A percentile compares a stretch with the other conserved stretches of the same genome.
Evolutionary conservation across 805 yeast species (phyloP).

Genomic region (Ogataea minuta): DNA sequence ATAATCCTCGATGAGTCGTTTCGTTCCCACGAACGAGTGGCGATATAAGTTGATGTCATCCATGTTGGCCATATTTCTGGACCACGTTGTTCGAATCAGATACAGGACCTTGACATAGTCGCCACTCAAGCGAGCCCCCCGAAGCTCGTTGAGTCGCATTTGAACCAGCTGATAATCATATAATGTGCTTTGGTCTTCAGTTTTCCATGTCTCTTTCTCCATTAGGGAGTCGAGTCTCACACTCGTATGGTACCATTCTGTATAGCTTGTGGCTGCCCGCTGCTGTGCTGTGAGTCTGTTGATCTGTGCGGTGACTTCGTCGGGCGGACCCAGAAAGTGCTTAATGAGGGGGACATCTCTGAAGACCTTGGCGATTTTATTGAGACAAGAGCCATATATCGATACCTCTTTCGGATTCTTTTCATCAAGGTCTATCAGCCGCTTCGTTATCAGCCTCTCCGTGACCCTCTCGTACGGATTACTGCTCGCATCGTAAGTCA

Average conservation of each 20-base stretch:
- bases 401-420: slow-evolving; percentile 3
- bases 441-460: slow-evolving; percentile 19
- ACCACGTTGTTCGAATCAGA: slow-evolving; percentile 79
- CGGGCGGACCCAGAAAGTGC: slow-evolving; percentile 40
- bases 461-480: slow-evolving; percentile 32
- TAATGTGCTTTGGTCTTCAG: slow-evolving; percentile 52
- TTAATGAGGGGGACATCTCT: slow-evolving; percentile 33
- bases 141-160: slow-evolving; percentile 52
- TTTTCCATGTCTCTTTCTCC: slow-evolving; percentile 73
- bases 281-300: slow-evolving; percentile 42
- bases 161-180: slow-evolving; percentile 71
- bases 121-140: slow-evolving; percentile 51
- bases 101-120: slow-evolving; percentile 66
- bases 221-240: slow-evolving; percentile 60
- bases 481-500: slow-evolving; percentile 19
- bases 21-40: slow-evolving; percentile 84
- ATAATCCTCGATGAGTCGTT: slow-evolving; percentile 77
- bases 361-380: slow-evolving; percentile 30
- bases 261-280: slow-evolving; percentile 44
- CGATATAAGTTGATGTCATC: slow-evolving; percentile 76
- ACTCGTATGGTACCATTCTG: slow-evolving; percentile 69
- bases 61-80: slow-evolving; percentile 81
- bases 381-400: slow-evolving; percentile 1
- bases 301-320: slow-evolving; percentile 37
- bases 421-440: slow-evolving; percentile 8